Conservation (phyloP, 352 stramenopile species). For the Blastocystis sp. region DNA sequence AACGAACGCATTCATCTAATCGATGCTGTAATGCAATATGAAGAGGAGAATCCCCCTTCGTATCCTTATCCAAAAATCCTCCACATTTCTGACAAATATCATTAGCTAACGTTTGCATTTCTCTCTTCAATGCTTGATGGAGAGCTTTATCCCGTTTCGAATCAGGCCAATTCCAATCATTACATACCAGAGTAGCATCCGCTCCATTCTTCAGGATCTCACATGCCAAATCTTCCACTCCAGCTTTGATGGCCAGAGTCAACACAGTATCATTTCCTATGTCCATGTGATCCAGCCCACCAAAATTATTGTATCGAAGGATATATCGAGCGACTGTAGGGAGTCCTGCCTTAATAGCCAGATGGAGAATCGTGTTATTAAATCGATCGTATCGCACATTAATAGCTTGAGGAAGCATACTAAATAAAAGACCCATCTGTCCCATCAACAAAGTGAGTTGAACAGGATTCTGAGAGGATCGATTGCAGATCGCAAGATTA, state of each 20-base stretch:
- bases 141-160: background rate
- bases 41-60: slow-evolving; percentile 19
- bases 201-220: slow-evolving; percentile 28
- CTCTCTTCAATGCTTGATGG: slow-evolving; percentile 53
- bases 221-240: slow-evolving; percentile 55
- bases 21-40: slow-evolving; percentile 56
- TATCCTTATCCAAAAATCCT: slow-evolving; percentile 39
- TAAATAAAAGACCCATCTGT: slow-evolving; percentile 32
- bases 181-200: background rate
- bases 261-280: slow-evolving; percentile 4
- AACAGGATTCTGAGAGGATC: slow-evolving; percentile 44
- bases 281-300: background rate
- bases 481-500: slow-evolving; percentile 52
- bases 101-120: slow-evolving; percentile 34
- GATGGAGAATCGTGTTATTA: slow-evolving; percentile 61
- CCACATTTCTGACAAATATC: background rate
- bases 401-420: slow-evolving; percentile 16
- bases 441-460: slow-evolving; percentile 37
- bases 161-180: slow-evolving; percentile 38
- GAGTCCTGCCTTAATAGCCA: slow-evolving; percentile 47
- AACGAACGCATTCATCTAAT: slow-evolving; percentile 40
- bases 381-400: slow-evolving; percentile 20
- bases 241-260: slow-evolving; percentile 55
- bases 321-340: slow-evolving; percentile 45
- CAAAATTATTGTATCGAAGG: slow-evolving; percentile 1